Base-by-base conservation (phyloP, 495 filamentous ascomycete genomes). In the Penicillium soppii region DNA sequence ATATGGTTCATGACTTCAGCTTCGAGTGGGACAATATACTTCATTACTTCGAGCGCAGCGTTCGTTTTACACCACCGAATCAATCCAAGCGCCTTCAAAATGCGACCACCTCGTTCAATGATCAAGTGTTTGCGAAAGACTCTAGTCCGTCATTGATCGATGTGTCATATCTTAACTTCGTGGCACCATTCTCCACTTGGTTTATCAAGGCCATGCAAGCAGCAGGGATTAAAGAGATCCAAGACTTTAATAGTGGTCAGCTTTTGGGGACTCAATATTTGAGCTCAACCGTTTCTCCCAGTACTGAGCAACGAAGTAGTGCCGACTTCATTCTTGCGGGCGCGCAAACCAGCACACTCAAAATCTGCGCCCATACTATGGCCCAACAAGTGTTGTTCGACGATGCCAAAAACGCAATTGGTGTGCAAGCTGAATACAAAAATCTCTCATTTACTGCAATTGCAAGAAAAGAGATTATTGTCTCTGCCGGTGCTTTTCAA, bases 401-500 rank as follows among this genome's bases (percentile, higher is more conserved):
- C 19, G 3, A 20, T 5, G 15, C 7, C 1, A 37, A 37, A 6
- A 20, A 7, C 1, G 35, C 15, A 5, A 15, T 20, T 15, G 15
- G 35, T 5, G 35, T 37, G 15, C 15, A 20, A 16, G 35, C 7
- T 17, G 10, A 3, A 6, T 20, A 5, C 5, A 10, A 20, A 5
- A 37, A 37, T 37, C 1, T 16, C 1, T n/a, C 5, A 35, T 19
- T 37, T 20, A 37, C 35, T 2, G 15, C 19, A 3, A 5, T 3
- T 4, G 30, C 33, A 16, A 13, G 16, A 29, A 43, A 19, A 17
- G 32, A 25, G n/a, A n/a, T 81, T 7, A 69, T 74, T 48, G 47
- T 77, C 20, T 77, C 71, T 2, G 52, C 51, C 4, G 56, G 56
- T 7, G 52, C 47, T 7, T 52, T 59, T 17, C 52, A 55, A 13